Evolutionary conservation across 345 rosid genomes (phyloP).

Genomic region (Bretschneidera sinensis): DNA sequence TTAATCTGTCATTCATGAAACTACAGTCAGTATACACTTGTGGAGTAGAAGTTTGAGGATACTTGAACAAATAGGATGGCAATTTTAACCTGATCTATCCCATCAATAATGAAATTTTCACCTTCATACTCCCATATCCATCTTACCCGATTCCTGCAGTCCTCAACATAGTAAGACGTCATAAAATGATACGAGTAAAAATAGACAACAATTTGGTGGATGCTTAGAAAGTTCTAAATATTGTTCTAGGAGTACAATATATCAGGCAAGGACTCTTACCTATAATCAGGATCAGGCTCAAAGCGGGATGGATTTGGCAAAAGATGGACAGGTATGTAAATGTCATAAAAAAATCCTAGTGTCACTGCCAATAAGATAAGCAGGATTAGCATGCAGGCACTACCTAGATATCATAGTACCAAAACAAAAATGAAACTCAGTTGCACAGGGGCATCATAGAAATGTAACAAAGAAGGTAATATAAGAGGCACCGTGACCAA

Average conservation of each 20-base stretch:
- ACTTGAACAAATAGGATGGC: not conserved
- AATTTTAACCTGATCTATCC: conserved; percentile 47
- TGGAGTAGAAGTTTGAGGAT: not conserved
- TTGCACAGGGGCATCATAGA: no score
- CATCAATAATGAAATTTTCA: conserved; percentile 45
- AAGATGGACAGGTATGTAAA: conserved; percentile 53
- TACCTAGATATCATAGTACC: no score
- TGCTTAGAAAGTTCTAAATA: not conserved
- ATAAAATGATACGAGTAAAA: not conserved
- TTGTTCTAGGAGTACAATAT: not conserved
- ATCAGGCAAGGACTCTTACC: conserved; percentile 28
- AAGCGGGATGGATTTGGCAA: conserved; percentile 46
- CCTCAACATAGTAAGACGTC: conserved; percentile 1
- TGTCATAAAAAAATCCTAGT: conserved; percentile 89
- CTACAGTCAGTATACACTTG: conserved; percentile 7
- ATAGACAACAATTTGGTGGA: not conserved
- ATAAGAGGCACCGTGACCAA: no score
- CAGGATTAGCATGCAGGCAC: conserved; percentile 11
- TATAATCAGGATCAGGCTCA: conserved; percentile 46
- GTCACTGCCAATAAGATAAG: conserved; percentile 52
- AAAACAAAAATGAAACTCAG: no score
- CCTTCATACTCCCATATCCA: conserved; percentile 69
- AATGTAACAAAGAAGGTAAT: no score
- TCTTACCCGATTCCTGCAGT: conserved; percentile 51
- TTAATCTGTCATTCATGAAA: conserved; percentile 48